These are phyloP conservation scores for Diplodia intermedia DNA, from an alignment of 2,329 filamentous ascomycete genomes.

Conservation along the genomic window DNA sequence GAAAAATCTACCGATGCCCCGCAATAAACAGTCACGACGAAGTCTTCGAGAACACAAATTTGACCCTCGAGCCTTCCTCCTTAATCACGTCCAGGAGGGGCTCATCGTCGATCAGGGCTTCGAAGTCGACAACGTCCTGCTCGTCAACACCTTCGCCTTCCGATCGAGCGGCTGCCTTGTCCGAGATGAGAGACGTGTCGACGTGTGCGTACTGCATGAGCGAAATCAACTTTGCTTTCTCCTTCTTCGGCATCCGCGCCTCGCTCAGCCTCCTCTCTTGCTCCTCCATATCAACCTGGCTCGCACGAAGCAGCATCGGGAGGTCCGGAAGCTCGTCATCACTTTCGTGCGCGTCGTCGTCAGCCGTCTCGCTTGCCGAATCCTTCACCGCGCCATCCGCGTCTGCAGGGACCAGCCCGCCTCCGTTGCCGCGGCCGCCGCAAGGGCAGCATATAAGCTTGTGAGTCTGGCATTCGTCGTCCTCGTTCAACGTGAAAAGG, in stretches of 20 bases:
- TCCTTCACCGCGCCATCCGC: slow-evolving; percentile 31
- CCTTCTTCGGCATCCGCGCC: slow-evolving; percentile 39
- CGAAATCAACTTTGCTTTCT: slow-evolving; percentile 55
- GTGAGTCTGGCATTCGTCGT: slow-evolving; percentile 69
- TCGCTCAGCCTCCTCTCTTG: slow-evolving; percentile 53
- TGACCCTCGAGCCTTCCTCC: slow-evolving; percentile 54
- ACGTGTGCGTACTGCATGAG: slow-evolving; percentile 61
- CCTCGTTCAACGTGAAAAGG: slow-evolving; percentile 70
- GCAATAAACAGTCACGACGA: slow-evolving; percentile 6
- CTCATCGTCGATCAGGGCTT: slow-evolving; percentile 57
- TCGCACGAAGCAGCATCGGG: slow-evolving; percentile 48
- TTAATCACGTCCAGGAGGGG: slow-evolving; percentile 58
- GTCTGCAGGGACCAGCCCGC: slow-evolving; percentile 33
- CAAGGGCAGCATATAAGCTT: slow-evolving; percentile 70
- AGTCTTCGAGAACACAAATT: slow-evolving; percentile 59
- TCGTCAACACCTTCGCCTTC: slow-evolving; percentile 44
- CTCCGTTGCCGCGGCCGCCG: slow-evolving; percentile 58
- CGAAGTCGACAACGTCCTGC: slow-evolving; percentile 39
- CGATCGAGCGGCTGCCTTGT: slow-evolving; percentile 34
- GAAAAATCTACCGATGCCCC: neutral
- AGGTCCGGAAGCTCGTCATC: slow-evolving; percentile 42
- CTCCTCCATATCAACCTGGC: slow-evolving; percentile 55
- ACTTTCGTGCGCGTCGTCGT: slow-evolving; percentile 32
- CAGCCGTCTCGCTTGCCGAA: slow-evolving; percentile 37
- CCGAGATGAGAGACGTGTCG: slow-evolving; percentile 49